Base-by-base conservation (phyloP, 129 eudicot genomes). In the Dittrichia graveolens region DNA sequence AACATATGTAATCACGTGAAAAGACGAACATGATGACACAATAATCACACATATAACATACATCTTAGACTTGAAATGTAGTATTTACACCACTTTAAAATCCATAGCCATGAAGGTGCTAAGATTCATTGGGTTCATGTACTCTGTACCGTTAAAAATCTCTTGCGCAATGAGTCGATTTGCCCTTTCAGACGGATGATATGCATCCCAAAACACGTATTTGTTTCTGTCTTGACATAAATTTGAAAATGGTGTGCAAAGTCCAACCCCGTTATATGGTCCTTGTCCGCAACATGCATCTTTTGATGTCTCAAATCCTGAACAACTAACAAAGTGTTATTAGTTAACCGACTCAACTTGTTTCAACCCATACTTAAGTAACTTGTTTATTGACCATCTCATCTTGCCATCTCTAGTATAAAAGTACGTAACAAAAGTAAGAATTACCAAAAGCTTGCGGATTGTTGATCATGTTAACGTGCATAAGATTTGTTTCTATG, bases 261-360 rank as follows among this genome's bases (percentile, higher is more conserved):
- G 86, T 42, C 95, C 95, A n/a, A 85, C 9, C 47, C 95, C 95
- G 7, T 88, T 88, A 67, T 83, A 83, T 12, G 85, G 95, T 8
- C 95, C 95, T 79, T 88, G 95, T 56, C 95, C 95, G 42, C 95
- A 88, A 61, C 91, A 88, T 49, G 95, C 95, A 24, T 71, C 71
- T 78, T 83, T 83, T 47, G 91, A 83, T 12, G 90, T 88, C 67
- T 60, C 77, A 76, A 88, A 88, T 45, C 95, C 95, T 88, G 65
- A 76, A 49, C 46, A 72, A 42, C 3, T 6, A 24, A 11, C 18
- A 56, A 61, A 24, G 31, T 24, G 31, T 24, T 24, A 24, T 24
- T 24, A 24, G 31, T 24, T 2, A 2, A 0, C 31, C 31, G 31
- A 24, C 31, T 24, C 31, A 2, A 24, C 31, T 2, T 24, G 31